These are phyloP conservation scores for Spathaspora arborariae DNA, from an alignment of 805 yeast species.

Conservation along the genomic window DNA sequence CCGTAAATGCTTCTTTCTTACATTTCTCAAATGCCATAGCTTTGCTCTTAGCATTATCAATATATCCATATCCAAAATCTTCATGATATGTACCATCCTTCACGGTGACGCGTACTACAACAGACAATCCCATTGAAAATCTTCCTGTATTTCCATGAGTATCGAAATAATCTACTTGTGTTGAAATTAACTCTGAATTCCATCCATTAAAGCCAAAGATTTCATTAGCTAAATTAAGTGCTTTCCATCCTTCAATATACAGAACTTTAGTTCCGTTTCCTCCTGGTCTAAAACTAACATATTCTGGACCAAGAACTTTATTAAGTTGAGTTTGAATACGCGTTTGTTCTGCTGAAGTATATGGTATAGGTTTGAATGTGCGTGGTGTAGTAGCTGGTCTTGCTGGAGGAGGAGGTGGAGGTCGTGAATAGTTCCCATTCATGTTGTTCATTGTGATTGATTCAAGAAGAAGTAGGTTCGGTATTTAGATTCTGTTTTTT, in stretches of 20 bases:
- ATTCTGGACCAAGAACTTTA: conserved; percentile 67
- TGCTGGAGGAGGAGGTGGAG: neutral
- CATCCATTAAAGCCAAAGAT: conserved; percentile 84
- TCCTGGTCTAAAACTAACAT: conserved; percentile 70
- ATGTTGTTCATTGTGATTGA: neutral
- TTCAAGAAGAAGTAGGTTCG: neutral
- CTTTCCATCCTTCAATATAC: conserved; percentile 83
- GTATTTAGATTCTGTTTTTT: too few species aligned
- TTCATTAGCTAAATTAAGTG: conserved; percentile 72
- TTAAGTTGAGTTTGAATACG: conserved; percentile 31
- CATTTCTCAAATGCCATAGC: conserved; percentile 78
- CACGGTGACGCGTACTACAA: conserved; percentile 65
- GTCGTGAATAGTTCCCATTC: neutral
- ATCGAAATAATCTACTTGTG: conserved; percentile 70
- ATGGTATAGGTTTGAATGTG: conserved; percentile 13
- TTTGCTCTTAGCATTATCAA: conserved; percentile 65
- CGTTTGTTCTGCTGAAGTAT: conserved; percentile 29
- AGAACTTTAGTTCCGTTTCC: conserved; percentile 68
- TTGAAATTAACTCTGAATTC: conserved; percentile 65
- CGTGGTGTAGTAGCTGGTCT: neutral
- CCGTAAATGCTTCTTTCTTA: conserved; percentile 81
- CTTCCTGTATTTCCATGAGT: conserved; percentile 50
- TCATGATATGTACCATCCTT: conserved; percentile 82
- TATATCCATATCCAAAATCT: conserved; percentile 71
- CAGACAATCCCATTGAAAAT: conserved; percentile 64